Evolutionary conservation across 306 rosid species (phyloP), one percentile per base, ranked within the genome.

Genomic region (Rubus idaeus): DNA sequence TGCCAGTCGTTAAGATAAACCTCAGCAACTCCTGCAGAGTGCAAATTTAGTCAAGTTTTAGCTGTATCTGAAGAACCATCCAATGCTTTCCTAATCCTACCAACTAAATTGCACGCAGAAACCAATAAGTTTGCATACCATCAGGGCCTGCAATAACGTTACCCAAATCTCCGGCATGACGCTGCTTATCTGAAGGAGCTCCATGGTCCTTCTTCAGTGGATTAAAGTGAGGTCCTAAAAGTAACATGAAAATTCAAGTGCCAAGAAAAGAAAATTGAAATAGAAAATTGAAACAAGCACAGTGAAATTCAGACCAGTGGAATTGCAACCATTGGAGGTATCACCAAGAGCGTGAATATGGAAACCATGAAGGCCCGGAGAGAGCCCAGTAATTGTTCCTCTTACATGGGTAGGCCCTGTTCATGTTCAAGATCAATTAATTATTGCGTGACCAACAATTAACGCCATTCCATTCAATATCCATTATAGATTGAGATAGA

Each of bases 301-400:
- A 30, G 35, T 30, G 35, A 30, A 30, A 30, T 30, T 30, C 35
- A 30, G 35, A 30, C 97, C 97, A 44, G 96, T 95, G 74, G 98
- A 95, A 81, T 88, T 37, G 88, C 98, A 94, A n/a, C 98, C 97
- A 62, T 94, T 94, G 52, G 97, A 90, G 70, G 97, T 92, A 86
- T 94, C 97, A 17, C 98, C 98, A 71, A 95, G 87, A 35, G 98
- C 91, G 69, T 92, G 98, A 30, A 92, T 88, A 84, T 92, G 97
- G 85, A 94, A 94, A 47, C 98, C 97, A 46, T 91, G 97, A 71
- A 75, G 91, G 35, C 96, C 98, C 8, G 97, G 92, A 53, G 88
- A 73, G 10, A 91, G 83, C 8, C 96, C 95, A 44, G 73, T 64
- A 8, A 91, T 79, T 42, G 77, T 90, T 40, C 95, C 97, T 51